A percentile compares a stretch with the other conserved stretches of the same genome.
These are phyloP conservation scores for Xerocomellus amylosporus DNA, from an alignment of 768 basidiomycete species.

Conservation along the genomic window DNA sequence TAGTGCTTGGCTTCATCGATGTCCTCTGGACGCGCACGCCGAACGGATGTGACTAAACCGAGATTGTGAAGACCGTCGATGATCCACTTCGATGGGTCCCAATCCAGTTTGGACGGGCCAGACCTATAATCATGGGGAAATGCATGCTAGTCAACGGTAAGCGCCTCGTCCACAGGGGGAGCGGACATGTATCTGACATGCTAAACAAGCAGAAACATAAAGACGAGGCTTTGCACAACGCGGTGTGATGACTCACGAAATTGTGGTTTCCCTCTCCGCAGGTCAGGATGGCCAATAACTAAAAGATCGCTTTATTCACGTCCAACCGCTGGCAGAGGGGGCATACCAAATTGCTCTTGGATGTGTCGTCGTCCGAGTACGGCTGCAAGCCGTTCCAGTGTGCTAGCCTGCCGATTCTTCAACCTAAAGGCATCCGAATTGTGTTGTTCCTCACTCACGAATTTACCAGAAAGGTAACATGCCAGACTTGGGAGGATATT, in stretches of 20 bases:
- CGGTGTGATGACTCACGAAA: neutral
- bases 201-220: neutral
- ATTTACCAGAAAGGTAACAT: conserved; percentile 8
- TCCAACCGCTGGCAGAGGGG: neutral
- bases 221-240: too few relatives aligned
- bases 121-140: conserved; percentile 16
- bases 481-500: conserved; percentile 6
- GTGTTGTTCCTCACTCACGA: neutral
- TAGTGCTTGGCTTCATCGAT: conserved; percentile 6
- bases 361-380: conserved; percentile 13
- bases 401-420: neutral
- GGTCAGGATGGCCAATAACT: conserved; percentile 13
- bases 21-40: conserved; percentile 5
- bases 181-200: conserved; percentile 3
- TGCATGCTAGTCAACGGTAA: conserved; percentile 6
- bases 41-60: conserved; percentile 7
- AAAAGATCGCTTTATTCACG: neutral
- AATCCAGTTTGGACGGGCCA: conserved; percentile 9
- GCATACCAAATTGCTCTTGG: conserved; percentile 9
- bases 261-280: conserved; percentile 14
- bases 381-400: conserved; percentile 13
- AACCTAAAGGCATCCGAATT: neutral
- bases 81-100: conserved; percentile 17
- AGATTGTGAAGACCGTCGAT: conserved; percentile 4
- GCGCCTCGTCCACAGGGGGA: neutral